These are phyloP conservation scores for Salix arbutifolia DNA, from an alignment of 345 rosid genomes.

Conservation along the genomic window DNA sequence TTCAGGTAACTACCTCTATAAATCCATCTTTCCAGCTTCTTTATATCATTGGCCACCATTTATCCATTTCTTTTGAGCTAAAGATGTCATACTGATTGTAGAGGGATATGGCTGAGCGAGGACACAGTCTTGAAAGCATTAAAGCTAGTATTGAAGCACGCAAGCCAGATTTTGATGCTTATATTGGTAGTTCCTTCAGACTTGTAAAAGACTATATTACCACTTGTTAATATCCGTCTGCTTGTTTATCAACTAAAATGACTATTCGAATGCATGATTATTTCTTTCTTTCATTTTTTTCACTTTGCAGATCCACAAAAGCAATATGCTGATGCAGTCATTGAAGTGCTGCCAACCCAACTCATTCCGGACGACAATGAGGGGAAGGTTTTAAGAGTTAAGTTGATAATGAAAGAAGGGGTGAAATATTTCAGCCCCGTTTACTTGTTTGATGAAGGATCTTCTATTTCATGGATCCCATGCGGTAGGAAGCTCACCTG, in stretches of 20 bases:
- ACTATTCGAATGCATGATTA: neutral
- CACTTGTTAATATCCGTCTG: no score
- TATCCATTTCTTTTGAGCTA: neutral
- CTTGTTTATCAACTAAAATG: neutral
- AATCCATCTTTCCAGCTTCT: neutral
- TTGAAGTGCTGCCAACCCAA: conserved; percentile 85
- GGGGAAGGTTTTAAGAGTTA: conserved; percentile 90
- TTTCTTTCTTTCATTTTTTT: neutral
- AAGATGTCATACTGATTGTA: conserved; percentile 22
- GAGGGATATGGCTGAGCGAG: conserved; percentile 99
- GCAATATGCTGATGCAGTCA: conserved; percentile 91
- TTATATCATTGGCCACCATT: neutral
- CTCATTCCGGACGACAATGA: conserved; percentile 87
- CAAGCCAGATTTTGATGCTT: conserved; percentile 93
- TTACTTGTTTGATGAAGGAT: conserved; percentile 93
- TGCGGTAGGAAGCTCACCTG: conserved; percentile 97
- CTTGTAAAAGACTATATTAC: neutral
- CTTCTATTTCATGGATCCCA: conserved; percentile 85
- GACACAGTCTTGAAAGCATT: conserved; percentile 98
- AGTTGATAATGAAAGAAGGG: conserved; percentile 92
- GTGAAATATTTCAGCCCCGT: conserved; percentile 80
- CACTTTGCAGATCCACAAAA: conserved; percentile 77
- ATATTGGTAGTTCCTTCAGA: conserved; percentile 54
- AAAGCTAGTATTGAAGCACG: conserved; percentile 96
- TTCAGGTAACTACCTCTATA: conserved; percentile 6